Base-by-base conservation (phyloP, 2,329 filamentous ascomycete species). In the Ustulina deusta region DNA sequence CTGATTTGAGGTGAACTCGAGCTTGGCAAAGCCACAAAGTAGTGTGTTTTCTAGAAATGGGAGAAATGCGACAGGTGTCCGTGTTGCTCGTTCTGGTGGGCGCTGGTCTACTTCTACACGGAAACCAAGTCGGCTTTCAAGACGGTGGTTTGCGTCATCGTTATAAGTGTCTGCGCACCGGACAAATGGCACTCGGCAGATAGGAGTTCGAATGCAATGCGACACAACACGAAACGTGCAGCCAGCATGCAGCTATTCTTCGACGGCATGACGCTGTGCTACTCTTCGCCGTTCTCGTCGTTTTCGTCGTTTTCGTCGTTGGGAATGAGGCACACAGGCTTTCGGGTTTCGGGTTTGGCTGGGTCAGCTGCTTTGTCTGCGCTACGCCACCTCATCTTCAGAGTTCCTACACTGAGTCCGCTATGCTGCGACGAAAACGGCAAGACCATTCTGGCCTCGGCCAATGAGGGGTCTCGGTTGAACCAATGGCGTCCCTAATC, bases 201-300 rank as follows among this genome's bases (percentile, higher is more conserved):
- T 27, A 27, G 54, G 46, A 44, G 32, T 3, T 25, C 40, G 20
- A 55, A 66, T 62, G 48, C 49, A 25, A 63, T 55, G 36, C 52
- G 15, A 58, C 64, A 56, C 61, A 46, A 29, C 36, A n/a, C 63
- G 32, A 46, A 61, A 54, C 29, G 15, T 20, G 49, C 49, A 7
- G 6, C 36, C 56, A 42, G 46, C n/a, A 22, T 56, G 52, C 48
- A 67, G 48, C 57, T 38, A 36, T 54, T 25, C 58, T 42, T 69
- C 68, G 68, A 63, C 60, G 44, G 46, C 56, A 61, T 69, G 63
- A 65, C 44, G 68, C 62, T 38, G 58, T 64, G 65, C 40, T 46
- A 52, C 68, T 32, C 48, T 42, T 44, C 22, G 27, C 34, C 57
- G 52, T 65, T 46, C 27, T 57, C 51, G 51, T 54, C 36, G 22